Base-by-base conservation (phyloP, 768 basidiomycete species). In the Termitomyces sp. region DNA sequence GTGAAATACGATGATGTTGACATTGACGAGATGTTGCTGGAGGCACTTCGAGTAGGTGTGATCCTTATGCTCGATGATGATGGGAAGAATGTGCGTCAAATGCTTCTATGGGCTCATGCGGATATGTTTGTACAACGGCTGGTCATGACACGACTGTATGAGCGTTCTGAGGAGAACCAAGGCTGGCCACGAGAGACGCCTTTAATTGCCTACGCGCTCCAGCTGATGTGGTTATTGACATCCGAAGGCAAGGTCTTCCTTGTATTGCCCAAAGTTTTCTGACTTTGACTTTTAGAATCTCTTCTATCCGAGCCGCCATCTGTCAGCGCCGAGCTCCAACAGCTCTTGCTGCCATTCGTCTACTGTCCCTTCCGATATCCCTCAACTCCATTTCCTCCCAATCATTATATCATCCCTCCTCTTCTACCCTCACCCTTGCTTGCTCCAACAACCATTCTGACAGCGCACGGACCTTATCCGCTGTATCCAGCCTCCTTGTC, bases 321-420 rank as follows among this genome's bases (percentile, higher is more conserved):
- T 6, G 61, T 67, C 27, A 68, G 72, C 10, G 67, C 70, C 34
- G 61, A 66, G 26, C 62, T 79, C 12, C 65, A 71, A 29, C 53
- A 59, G 2, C 62, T 71, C 9, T 68, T 83, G 39, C 57, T 79
- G 1, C 80, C 80, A 0, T 79, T 67, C 58, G 75, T 82, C 49
- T 67, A 86, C 55, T 71, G 78, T 49, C 79, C 83, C 1, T 77
- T 75, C 55, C 77, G 83, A 22, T 90, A 88, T 64, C 48, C 0
- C 85, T 71, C 84, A 1, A 68, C 80, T 4, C 74, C 82, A 39
- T 73, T 80, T 42, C 85, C 89, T 0, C 82, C 86, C 20, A 72
- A 80, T 54, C 84, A 88, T 64, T 84, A 78, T 32, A 68, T 53
- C 71, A 86, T 37, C 85, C 88, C 1, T 70, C 83, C 42, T 53